phyloP scores from a whole-genome alignment of 2,329 filamentous ascomycete genomes.

The Calonectria hongkongensis region DNA sequence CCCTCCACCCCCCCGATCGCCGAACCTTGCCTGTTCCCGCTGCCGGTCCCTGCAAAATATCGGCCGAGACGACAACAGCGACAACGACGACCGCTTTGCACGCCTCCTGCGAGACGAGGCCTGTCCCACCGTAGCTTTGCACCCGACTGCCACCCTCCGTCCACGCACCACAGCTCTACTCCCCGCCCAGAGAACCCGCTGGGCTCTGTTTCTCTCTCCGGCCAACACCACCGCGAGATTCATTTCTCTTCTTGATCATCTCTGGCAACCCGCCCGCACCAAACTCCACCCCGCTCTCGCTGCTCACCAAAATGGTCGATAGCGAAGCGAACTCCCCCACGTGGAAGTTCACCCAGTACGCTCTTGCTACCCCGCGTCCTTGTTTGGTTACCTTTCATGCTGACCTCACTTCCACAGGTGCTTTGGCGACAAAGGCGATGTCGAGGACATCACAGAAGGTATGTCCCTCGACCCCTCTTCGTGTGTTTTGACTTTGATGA shows the following conservation, averaged over 20 bases:
- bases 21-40: slow-evolving; percentile 23
- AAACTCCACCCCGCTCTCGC: slow-evolving; percentile 55
- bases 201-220: slow-evolving; percentile 44
- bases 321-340: slow-evolving; percentile 94
- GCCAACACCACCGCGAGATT: slow-evolving; percentile 48
- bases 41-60: slow-evolving; percentile 21
- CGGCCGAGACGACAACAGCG: slow-evolving; percentile 37
- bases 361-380: slow-evolving; percentile 50
- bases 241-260: slow-evolving; percentile 47
- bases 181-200: slow-evolving; percentile 39
- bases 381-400: slow-evolving; percentile 38
- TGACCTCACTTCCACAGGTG: slow-evolving; percentile 76
- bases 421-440: slow-evolving; percentile 99
- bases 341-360: slow-evolving; percentile 99
- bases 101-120: slow-evolving; percentile 46
- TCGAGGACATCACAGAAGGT: slow-evolving; percentile 99
- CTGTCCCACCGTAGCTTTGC: slow-evolving; percentile 49
- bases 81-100: slow-evolving; percentile 46
- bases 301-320: slow-evolving; percentile 89
- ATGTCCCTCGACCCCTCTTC: slow-evolving; percentile 55
- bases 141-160: slow-evolving; percentile 44
- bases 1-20: slow-evolving; percentile 28
- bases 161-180: slow-evolving; percentile 42
- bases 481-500: slow-evolving; percentile 39
- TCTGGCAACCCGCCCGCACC: slow-evolving; percentile 50